phyloP scores from a whole-genome alignment of 768 basidiomycete species.

The Lyophyllum semitale region DNA sequence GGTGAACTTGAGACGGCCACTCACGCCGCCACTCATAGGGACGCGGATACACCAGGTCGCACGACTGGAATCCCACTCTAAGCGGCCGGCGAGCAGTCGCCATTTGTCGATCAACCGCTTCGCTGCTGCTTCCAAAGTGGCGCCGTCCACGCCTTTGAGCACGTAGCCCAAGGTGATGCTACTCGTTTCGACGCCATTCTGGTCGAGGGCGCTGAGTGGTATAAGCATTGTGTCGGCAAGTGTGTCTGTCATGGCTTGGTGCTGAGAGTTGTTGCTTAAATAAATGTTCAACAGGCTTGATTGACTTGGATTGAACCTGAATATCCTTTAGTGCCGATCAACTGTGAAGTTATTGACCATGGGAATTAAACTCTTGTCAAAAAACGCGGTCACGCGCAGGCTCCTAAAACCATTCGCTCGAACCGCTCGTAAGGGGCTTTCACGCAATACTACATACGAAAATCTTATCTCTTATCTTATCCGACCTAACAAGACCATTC shows the following conservation, averaged over 20 bases:
- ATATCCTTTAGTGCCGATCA: too few relatives aligned
- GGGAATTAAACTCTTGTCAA: too few relatives aligned
- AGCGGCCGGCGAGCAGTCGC: conserved; percentile 10
- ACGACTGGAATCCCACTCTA: not conserved
- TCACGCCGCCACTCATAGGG: not conserved
- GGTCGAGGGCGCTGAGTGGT: conserved; percentile 6
- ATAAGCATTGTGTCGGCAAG: conserved; percentile 1
- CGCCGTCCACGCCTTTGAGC: not conserved
- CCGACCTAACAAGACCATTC: too few relatives aligned
- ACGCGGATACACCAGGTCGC: conserved; percentile 2
- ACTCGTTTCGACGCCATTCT: not conserved
- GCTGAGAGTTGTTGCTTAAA: too few relatives aligned
- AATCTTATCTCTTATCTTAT: too few relatives aligned
- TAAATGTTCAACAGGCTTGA: too few relatives aligned
- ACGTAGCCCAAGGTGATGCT: conserved; percentile 6
- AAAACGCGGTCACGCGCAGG: too few relatives aligned
- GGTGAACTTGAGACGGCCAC: conserved; percentile 1
- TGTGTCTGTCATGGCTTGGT: not conserved
- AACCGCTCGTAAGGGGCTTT: too few relatives aligned
- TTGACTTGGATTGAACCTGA: too few relatives aligned
- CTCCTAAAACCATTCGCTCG: too few relatives aligned
- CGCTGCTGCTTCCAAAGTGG: conserved; percentile 1
- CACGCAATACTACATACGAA: too few relatives aligned
- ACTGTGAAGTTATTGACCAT: too few relatives aligned
- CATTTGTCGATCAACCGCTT: conserved; percentile 9